Conservation (phyloP, 257 asterid genomes). For the Eucommia ulmoides region DNA sequence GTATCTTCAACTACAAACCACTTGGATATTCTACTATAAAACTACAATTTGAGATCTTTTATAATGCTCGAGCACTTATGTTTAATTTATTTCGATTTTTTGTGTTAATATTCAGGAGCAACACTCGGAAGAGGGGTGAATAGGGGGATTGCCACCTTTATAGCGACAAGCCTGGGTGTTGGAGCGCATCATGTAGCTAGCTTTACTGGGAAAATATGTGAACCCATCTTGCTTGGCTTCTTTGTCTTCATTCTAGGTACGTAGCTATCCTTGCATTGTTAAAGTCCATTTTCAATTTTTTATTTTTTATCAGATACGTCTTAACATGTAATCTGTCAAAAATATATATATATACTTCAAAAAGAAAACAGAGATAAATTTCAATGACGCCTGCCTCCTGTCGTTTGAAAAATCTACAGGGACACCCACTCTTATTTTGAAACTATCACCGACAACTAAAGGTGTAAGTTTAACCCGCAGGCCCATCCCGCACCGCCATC, state of each 20-base stretch:
- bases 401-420: neutral
- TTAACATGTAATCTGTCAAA: too few species aligned
- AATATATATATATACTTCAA: too few species aligned
- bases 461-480: too few species aligned
- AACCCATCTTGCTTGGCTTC: conserved; percentile 21
- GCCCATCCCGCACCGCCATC: too few species aligned
- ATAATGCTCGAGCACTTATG: neutral
- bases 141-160: conserved; percentile 39
- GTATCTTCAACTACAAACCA: too few species aligned
- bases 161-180: conserved; percentile 36
- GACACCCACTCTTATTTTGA: neutral
- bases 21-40: too few species aligned
- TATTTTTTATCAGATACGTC: too few species aligned
- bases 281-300: neutral
- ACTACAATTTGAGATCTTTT: neutral
- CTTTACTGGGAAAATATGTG: conserved; percentile 23
- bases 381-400: too few species aligned
- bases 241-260: conserved; percentile 40
- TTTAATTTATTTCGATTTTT: neutral
- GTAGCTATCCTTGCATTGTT: neutral
- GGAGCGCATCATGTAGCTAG: conserved; percentile 35
- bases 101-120: conserved; percentile 31
- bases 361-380: too few species aligned
- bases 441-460: too few species aligned
- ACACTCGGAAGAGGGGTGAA: conserved; percentile 52